These are phyloP conservation scores for Cichorium intybus DNA, from an alignment of 140 eudicot genomes.

Conservation along the genomic window DNA sequence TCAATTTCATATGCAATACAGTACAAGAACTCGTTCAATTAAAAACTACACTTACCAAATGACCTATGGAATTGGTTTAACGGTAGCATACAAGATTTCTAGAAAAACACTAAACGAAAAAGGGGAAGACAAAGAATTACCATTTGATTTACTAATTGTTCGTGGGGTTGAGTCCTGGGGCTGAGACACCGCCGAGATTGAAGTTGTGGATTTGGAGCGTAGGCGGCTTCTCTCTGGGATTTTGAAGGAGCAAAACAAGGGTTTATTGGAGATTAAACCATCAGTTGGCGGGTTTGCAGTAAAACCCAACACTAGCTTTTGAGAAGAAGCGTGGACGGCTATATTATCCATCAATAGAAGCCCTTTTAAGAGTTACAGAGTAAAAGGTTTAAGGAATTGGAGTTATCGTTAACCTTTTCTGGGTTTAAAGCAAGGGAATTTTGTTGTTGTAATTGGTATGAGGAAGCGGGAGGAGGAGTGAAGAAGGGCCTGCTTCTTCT, in stretches of 20 bases:
- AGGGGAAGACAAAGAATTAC: conserved; percentile 24
- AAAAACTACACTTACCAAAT: not conserved
- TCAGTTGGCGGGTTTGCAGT: conserved; percentile 38
- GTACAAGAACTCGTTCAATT: not conserved
- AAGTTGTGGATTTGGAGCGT: conserved; percentile 14
- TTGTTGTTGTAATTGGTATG: conserved; percentile 1
- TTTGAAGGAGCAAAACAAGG: conserved; percentile 42
- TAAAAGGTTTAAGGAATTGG: not conserved
- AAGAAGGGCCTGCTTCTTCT: not conserved
- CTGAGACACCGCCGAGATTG: conserved; percentile 34
- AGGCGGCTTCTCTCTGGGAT: conserved; percentile 19
- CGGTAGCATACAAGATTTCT: not conserved
- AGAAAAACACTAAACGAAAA: not conserved
- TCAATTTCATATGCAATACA: not conserved
- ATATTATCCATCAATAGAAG: conserved; percentile 43
- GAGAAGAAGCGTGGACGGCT: conserved; percentile 47
- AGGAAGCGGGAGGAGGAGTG: conserved; percentile 10
- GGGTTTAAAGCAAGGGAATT: not conserved
- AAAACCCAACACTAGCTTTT: conserved; percentile 39
- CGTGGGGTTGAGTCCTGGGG: conserved; percentile 28
- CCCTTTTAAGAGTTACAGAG: not conserved
- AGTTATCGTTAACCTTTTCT: not conserved
- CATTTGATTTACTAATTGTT: conserved; percentile 31
- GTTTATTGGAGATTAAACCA: conserved; percentile 29
- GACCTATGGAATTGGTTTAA: not conserved